Base-by-base conservation (phyloP, 164 flowering plant species). In the Umbellularia californica region DNA sequence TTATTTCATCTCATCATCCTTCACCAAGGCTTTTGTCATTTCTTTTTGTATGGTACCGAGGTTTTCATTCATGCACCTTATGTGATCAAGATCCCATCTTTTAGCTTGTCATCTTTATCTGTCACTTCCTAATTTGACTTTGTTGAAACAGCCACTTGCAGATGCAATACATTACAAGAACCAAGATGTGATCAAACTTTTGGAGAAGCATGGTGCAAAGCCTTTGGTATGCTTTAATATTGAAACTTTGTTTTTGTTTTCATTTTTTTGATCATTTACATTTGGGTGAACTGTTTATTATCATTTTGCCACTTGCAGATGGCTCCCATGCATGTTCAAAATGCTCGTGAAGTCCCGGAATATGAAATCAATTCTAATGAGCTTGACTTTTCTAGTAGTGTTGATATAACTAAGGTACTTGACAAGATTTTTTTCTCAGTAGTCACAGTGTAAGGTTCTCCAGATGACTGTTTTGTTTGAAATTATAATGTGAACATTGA, bases 321-420 rank as follows among this genome's bases (percentile, higher is more conserved):
- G 87, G 90, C 97, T 80, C 97, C 97, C n/a, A 93, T 95, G 99
- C 97, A 87, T 68, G 99, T 95, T 50, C 86, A 82, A 52, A 82
- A 85, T 87, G 82, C 85, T 25, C 90, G 89, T 63, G 95, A 95
- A 81, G 90, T 95, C 65, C 98, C 99, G 65, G 97, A 95, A 72
- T 95, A 93, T 81, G 98, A 95, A 81, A 95, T 95, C 80, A 83
- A 88, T 81, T 81, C 94, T 5, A 75, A 68, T 3, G 98, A 93
- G 78, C 86, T 95, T 74, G 98, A 95, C 82, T 92, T 93, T 78
- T 82, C 90, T 6, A 81, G 88, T 73, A 92, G 97, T 70, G 85
- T 85, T 20, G 86, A 88, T 33, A 84, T 95, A 77, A 84, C 88
- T 5, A 95, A 95, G 98, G 99, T 95, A 77, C 28, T 9, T 23